Evolutionary conservation across 176 grass and related monocot species (phyloP).

Genomic region (Elymus sibiricus): DNA sequence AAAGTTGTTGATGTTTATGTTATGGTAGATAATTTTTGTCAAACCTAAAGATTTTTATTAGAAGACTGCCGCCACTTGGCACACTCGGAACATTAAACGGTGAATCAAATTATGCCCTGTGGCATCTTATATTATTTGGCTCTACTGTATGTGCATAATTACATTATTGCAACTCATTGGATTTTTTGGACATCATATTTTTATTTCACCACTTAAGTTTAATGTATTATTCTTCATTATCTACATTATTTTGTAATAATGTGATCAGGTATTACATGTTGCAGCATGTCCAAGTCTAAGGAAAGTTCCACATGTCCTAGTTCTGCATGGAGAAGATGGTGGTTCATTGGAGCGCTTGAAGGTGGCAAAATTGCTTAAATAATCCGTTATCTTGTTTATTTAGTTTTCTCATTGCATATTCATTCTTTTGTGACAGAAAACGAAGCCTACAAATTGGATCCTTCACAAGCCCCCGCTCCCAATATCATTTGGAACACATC

Average conservation of each 20-base stretch:
- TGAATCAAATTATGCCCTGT: background rate
- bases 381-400: constrained; percentile 15
- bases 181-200: background rate
- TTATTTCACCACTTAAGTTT: background rate
- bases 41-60: background rate
- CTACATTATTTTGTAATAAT: background rate
- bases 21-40: background rate
- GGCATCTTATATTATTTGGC: background rate
- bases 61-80: background rate
- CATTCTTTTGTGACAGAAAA: constrained; percentile 53
- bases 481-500: constrained; percentile 98
- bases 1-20: background rate
- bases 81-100: background rate
- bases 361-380: constrained; percentile 27
- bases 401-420: constrained; percentile 22
- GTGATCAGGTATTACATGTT: constrained; percentile 21
- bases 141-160: background rate
- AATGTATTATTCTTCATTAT: background rate
- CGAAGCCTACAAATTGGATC: constrained; percentile 69
- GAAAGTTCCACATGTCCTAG: constrained; percentile 79
- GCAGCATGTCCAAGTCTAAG: constrained; percentile 80
- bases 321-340: constrained; percentile 82
- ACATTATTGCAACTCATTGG: background rate
- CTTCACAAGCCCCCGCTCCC: constrained; percentile 84
- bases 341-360: constrained; percentile 62